Conservation (phyloP, 805 yeast genomes). For the Sugiyamaella floridensis region DNA sequence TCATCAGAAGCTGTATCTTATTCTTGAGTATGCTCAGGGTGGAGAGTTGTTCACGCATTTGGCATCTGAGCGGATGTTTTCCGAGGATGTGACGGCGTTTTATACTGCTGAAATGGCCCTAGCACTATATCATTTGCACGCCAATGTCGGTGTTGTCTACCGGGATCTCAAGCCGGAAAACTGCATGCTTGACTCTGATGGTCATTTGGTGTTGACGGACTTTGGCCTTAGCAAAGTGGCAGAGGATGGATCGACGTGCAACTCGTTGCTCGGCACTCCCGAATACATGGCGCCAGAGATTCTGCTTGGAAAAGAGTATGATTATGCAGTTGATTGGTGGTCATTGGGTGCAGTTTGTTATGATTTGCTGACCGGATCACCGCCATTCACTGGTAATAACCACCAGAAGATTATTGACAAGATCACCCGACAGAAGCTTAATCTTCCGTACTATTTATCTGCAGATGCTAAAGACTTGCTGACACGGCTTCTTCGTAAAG, state of each 20-base stretch:
- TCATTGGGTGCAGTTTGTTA: constrained; percentile 75
- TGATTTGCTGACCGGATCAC: constrained; percentile 78
- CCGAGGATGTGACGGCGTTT: constrained; percentile 64
- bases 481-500: constrained; percentile 57
- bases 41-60: constrained; percentile 74
- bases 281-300: constrained; percentile 91
- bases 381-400: constrained; percentile 83
- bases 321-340: constrained; percentile 85
- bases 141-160: constrained; percentile 68
- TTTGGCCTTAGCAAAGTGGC: constrained; percentile 62
- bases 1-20: constrained; percentile 60
- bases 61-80: constrained; percentile 40
- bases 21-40: constrained; percentile 79
- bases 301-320: constrained; percentile 67
- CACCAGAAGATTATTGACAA: constrained; percentile 71
- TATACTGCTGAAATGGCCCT: constrained; percentile 76
- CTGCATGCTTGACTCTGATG: constrained; percentile 67
- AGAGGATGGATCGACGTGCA: constrained; percentile 38
- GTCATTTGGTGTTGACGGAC: constrained; percentile 78
- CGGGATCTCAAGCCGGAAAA: constrained; percentile 88
- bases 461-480: constrained; percentile 75
- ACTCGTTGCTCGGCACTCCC: constrained; percentile 66
- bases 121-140: constrained; percentile 69
- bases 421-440: constrained; percentile 55
- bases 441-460: constrained; percentile 68